Conservation (phyloP, 805 yeast species). For the Barnettozyma salicaria region DNA sequence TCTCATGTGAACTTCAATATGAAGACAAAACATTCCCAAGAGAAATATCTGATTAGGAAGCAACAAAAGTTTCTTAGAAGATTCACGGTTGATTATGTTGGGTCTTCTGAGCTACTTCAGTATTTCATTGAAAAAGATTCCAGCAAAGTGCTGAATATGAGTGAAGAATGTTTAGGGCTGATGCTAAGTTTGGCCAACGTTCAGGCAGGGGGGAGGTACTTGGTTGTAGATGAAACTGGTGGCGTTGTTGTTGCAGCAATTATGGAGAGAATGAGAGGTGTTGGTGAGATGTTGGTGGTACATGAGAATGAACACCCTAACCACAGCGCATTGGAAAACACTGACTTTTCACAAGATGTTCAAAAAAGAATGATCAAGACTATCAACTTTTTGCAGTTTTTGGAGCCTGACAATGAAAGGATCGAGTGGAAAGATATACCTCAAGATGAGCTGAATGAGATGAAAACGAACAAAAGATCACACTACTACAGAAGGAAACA, state of each 20-base stretch:
- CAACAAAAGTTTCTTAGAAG: slow-evolving; percentile 85
- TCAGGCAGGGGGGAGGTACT: slow-evolving; percentile 82
- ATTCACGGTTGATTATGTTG: slow-evolving; percentile 75
- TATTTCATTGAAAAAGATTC: slow-evolving; percentile 69
- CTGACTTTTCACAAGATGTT: slow-evolving; percentile 53
- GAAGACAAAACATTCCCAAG: slow-evolving; percentile 86
- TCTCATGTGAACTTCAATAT: slow-evolving; percentile 83
- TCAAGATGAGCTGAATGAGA: slow-evolving; percentile 45
- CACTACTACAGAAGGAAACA: slow-evolving; percentile 63
- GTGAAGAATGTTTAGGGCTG: slow-evolving; percentile 78
- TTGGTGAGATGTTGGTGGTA: slow-evolving; percentile 62
- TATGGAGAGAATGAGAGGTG: slow-evolving; percentile 79
- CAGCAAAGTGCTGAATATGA: slow-evolving; percentile 66
- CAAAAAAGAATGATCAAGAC: slow-evolving; percentile 55
- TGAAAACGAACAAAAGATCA: slow-evolving; percentile 54
- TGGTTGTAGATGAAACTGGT: slow-evolving; percentile 91
- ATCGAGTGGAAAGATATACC: slow-evolving; percentile 42
- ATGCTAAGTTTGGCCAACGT: slow-evolving; percentile 75
- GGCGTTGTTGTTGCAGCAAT: slow-evolving; percentile 82
- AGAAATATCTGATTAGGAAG: slow-evolving; percentile 84
- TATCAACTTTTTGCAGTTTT: slow-evolving; percentile 71
- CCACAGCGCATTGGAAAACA: slow-evolving; percentile 58
- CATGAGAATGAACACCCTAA: slow-evolving; percentile 96
- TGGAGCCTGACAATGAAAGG: slow-evolving; percentile 61
- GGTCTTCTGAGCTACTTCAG: slow-evolving; percentile 63